Base-by-base conservation (phyloP, 768 basidiomycete genomes). In the Lactarius tabidus region DNA sequence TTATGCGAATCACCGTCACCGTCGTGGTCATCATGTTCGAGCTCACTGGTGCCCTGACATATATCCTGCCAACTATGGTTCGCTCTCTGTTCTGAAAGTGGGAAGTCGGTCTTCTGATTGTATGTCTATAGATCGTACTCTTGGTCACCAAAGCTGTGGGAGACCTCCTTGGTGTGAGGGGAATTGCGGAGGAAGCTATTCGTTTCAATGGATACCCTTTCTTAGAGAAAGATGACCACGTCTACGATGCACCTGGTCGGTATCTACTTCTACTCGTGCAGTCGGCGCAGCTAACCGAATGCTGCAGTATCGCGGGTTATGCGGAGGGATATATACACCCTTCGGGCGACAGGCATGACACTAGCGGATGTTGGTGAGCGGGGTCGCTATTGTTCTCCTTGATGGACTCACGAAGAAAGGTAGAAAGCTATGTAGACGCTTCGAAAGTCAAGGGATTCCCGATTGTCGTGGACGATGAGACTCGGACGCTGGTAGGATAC, bases 21-120 rank as follows among this genome's bases (percentile, higher is more conserved):
- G 95, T 99, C 6, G 97, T 98, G 9, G 97, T 98, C 39, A 95
- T 99, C 76, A 98, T 99, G 95, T 98, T 98, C 74, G 96, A 98
- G 72, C 81, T 99, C 23, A 99, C 97, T 4, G 97, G 97, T 15
- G 96, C 97, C 7, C 75, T 98, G 72, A 98, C 94, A 23, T 98
- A 99, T 73, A 95, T 98, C 70, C 77, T 99, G 31, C 97, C 97
- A 7, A 95, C 94, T 17, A 99, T 99, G 97, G 96, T 95, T 69
- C 70, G 82, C 70, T 82, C 71, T 26, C 26, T 26, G 18, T 53
- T 31, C 23, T 51, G 29, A 56, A 38, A 53, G 54, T 63, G 59
- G 57, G 68, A 71, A 51, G n/a, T 65, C 69, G 60, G 65, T 3
- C 12, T 20, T 51, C 45, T 68, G 38, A 59, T 18, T 29, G 41